A percentile compares a stretch with the other conserved stretches of the same genome.
Conservation (phyloP, 768 basidiomycete genomes). For the Termitomyces sp. region DNA sequence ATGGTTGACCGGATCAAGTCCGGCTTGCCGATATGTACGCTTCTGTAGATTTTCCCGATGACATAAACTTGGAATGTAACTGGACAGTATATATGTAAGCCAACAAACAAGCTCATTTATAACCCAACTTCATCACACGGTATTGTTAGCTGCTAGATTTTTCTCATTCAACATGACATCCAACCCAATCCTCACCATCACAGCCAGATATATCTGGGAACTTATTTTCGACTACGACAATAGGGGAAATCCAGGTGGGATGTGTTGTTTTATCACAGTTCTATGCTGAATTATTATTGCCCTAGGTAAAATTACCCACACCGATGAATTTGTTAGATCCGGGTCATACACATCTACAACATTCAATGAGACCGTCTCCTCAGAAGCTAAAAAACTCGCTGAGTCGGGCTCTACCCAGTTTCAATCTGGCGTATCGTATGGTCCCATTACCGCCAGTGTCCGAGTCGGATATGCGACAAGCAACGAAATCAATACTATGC, state of each 20-base stretch:
- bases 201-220: neutral
- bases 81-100: neutral
- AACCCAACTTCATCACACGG: neutral
- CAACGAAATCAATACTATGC: neutral
- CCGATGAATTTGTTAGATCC: neutral
- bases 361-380: slow-evolving; percentile 1
- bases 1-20: too few relatives aligned
- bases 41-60: too few relatives aligned
- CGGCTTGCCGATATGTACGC: too few relatives aligned
- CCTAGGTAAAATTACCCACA: neutral
- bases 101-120: neutral
- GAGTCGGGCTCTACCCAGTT: neutral
- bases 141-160: neutral
- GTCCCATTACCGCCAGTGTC: neutral
- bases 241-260: neutral
- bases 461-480: neutral
- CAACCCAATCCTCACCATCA: neutral
- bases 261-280: neutral
- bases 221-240: slow-evolving; percentile 3
- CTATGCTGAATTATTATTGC: neutral
- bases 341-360: neutral
- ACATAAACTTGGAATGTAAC: too few relatives aligned
- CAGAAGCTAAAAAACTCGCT: neutral
- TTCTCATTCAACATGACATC: neutral
- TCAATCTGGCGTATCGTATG: slow-evolving; percentile 1